Base-by-base conservation (phyloP, 2,329 filamentous ascomycete genomes). In the Zopfia rhizophila region DNA sequence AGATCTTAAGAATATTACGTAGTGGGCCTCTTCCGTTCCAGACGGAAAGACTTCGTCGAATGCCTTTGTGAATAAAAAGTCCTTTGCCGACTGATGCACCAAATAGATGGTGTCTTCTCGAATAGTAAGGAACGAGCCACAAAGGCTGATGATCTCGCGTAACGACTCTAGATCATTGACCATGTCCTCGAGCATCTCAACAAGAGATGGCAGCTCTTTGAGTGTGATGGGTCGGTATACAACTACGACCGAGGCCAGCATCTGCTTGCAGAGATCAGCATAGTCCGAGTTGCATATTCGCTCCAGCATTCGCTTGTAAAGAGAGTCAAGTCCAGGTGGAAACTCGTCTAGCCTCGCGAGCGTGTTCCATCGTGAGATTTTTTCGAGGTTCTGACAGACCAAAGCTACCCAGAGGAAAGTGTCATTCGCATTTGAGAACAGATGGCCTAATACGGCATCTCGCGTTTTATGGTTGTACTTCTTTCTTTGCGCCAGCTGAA, bases 401-500 rank as follows among this genome's bases (percentile, higher is more conserved):
- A 51, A 31, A n/a, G 74, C 68, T 17, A 75, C 75, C 75, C 73
- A 78, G 21, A 79, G 69, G 39, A 77, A 77, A 0, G 74, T 78
- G 10, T 52, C 63, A 11, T 74, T 49, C 6, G 73, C 61, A 22
- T 76, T 74, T 21, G 38, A 14, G 33, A 3, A 22, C n/a, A 3
- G 24, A 25, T 17, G 4, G 37, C 41, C 13, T 28, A 31, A 35
- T 23, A 51, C 46, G 29, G 37, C 27, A 13, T 18, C 35, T 30
- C 68, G 28, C 51, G 42, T 16, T 62, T 55, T 52, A 40, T 22
- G 2, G 30, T 13, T 10, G 17, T 46, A 49, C 16, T 17, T 42
- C 4, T 47, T 13, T 12, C 17, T 27, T 22, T n/a, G 16, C 19
- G 38, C 48, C 17, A 51, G 19, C n/a, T 16, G 25, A 10, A 33